phyloP scores from a whole-genome alignment of 208 protist genomes.

The Trypanosoma grayi region DNA sequence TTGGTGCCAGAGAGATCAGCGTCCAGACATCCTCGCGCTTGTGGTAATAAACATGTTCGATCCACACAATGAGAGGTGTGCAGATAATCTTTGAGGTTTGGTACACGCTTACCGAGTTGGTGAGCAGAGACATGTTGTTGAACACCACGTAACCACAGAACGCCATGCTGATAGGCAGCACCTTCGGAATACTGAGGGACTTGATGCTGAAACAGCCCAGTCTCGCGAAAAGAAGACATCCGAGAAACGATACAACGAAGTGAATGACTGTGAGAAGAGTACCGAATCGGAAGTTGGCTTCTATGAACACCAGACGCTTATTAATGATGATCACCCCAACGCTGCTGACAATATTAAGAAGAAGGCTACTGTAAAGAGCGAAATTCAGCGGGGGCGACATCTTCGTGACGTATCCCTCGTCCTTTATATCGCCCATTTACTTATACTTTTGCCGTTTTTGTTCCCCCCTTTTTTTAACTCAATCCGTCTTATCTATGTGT shows the following conservation, averaged over 20 bases:
- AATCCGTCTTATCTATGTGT: not conserved
- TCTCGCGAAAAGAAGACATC: slow-evolving; percentile 51
- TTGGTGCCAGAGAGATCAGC: slow-evolving; percentile 63
- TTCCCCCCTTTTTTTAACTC: not conserved
- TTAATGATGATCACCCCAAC: slow-evolving; percentile 76
- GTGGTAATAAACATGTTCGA: slow-evolving; percentile 51
- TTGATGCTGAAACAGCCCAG: slow-evolving; percentile 38
- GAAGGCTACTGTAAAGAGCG: slow-evolving; percentile 32
- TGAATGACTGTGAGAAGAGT: slow-evolving; percentile 72
- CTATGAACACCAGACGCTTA: slow-evolving; percentile 59
- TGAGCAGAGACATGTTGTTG: slow-evolving; percentile 85
- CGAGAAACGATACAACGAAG: slow-evolving; percentile 63
- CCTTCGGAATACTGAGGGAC: slow-evolving; percentile 28
- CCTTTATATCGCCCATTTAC: not conserved
- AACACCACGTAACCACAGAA: slow-evolving; percentile 88
- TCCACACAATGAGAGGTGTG: slow-evolving; percentile 74
- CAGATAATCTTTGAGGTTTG: slow-evolving; percentile 85
- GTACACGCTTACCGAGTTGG: slow-evolving; percentile 82
- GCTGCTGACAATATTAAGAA: slow-evolving; percentile 68
- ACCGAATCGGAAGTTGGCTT: slow-evolving; percentile 61
- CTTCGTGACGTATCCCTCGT: not conserved
- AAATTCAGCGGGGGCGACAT: not conserved
- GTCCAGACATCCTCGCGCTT: slow-evolving; percentile 42
- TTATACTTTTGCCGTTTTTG: not conserved
- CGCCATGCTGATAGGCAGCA: slow-evolving; percentile 63